Conservation (phyloP, 2,329 filamentous ascomycete species). For the Chrysoporthe puriensis region DNA sequence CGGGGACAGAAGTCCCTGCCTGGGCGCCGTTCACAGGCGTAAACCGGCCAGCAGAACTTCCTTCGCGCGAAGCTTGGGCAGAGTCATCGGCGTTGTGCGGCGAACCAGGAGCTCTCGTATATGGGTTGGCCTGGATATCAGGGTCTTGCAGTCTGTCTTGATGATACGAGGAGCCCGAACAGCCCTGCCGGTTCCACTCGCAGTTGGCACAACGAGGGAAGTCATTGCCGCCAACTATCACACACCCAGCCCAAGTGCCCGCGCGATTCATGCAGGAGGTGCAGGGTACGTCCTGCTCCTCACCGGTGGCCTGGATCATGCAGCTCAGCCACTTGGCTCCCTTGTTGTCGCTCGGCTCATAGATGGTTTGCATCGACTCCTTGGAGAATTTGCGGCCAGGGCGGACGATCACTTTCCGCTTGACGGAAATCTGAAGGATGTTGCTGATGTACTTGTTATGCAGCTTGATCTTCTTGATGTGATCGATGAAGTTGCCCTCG, state of each 20-base stretch:
- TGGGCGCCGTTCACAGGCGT: slow-evolving; percentile 32
- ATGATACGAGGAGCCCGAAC: slow-evolving; percentile 27
- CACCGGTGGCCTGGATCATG: slow-evolving; percentile 55
- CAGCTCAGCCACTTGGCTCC: slow-evolving; percentile 51
- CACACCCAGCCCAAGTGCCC: slow-evolving; percentile 51
- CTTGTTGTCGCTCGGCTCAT: slow-evolving; percentile 47
- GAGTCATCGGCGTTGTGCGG: slow-evolving; percentile 15
- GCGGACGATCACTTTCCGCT: slow-evolving; percentile 47
- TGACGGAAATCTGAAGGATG: slow-evolving; percentile 43
- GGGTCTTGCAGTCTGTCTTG: slow-evolving; percentile 21
- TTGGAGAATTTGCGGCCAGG: slow-evolving; percentile 46
- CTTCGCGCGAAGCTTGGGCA: slow-evolving; percentile 18
- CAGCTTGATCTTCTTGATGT: slow-evolving; percentile 41
- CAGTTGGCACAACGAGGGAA: slow-evolving; percentile 56
- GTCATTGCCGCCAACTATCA: slow-evolving; percentile 45
- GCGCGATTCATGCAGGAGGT: slow-evolving; percentile 46
- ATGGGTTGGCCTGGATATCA: slow-evolving; percentile 5
- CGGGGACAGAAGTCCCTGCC: neutral
- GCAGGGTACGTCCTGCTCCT: slow-evolving; percentile 45
- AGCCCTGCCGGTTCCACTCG: slow-evolving; percentile 48
- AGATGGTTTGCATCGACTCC: slow-evolving; percentile 45
- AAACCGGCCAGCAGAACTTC: slow-evolving; percentile 29
- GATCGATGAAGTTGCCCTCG: slow-evolving; percentile 44
- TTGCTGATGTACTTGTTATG: slow-evolving; percentile 46
- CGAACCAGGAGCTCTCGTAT: slow-evolving; percentile 5